Conservation (phyloP, 164 flowering plant species). For the Vitis rotundifolia region DNA sequence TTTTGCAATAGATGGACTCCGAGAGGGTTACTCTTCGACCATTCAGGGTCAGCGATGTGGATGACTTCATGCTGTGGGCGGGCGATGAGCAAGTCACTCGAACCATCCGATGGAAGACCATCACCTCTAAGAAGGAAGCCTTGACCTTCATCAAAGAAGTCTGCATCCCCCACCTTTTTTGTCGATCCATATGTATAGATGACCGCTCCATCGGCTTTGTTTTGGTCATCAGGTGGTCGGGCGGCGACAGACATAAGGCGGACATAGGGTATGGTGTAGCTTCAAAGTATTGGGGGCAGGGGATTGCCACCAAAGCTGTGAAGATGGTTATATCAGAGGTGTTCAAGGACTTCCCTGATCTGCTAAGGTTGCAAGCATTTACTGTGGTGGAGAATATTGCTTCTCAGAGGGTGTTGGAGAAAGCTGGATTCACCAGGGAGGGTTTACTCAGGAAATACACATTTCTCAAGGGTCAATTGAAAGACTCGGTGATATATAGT, state of each 20-base stretch:
- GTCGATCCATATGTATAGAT: constrained; percentile 42
- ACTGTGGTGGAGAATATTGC: constrained; percentile 31
- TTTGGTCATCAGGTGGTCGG: constrained; percentile 22
- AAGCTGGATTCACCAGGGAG: constrained; percentile 43
- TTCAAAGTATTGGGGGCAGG: constrained; percentile 33
- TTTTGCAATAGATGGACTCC: neutral
- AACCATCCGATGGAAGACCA: constrained; percentile 18
- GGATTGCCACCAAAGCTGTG: constrained; percentile 37
- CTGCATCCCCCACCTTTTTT: constrained; percentile 37
- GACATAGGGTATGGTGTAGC: constrained; percentile 35
- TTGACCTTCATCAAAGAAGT: constrained; percentile 23
- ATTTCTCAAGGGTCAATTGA: constrained; percentile 25
- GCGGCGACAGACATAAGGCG: constrained; percentile 24
- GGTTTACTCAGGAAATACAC: constrained; percentile 42
- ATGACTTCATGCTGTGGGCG: constrained; percentile 39
- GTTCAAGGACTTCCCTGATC: constrained; percentile 30
- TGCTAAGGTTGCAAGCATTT: constrained; percentile 39
- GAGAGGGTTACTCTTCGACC: constrained; percentile 34
- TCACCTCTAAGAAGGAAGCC: constrained; percentile 30
- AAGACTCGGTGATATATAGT: constrained; percentile 33
- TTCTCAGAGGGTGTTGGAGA: constrained; percentile 51
- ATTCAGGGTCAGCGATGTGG: constrained; percentile 27
- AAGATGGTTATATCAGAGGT: constrained; percentile 28
- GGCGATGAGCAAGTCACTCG: constrained; percentile 34
- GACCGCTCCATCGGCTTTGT: constrained; percentile 37